A percentile compares a stretch with the other conserved stretches of the same genome.
Evolutionary conservation across 2,329 filamentous ascomycete genomes (phyloP).

Genomic region (Colletotrichum sp.): DNA sequence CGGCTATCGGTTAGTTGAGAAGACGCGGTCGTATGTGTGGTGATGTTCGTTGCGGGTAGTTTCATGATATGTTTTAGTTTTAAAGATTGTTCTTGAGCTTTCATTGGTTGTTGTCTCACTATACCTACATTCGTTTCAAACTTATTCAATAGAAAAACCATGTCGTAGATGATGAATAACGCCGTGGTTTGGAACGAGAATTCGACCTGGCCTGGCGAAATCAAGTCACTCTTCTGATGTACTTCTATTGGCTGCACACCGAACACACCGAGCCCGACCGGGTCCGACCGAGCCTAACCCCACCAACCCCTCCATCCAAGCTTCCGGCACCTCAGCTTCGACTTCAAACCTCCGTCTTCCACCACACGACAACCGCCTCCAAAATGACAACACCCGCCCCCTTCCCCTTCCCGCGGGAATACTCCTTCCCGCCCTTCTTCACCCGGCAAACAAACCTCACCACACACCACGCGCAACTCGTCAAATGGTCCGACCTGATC

Average conservation of each 20-base stretch:
- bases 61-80: too few species aligned
- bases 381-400: conserved; percentile 20
- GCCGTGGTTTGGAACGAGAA: too few species aligned
- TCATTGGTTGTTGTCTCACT: too few species aligned
- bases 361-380: background rate
- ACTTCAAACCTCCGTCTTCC: background rate
- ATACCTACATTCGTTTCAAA: too few species aligned
- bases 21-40: rapidly evolving
- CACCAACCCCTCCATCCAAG: background rate
- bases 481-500: conserved; percentile 86
- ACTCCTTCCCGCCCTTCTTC: conserved; percentile 86
- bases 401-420: conserved; percentile 67
- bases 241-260: background rate
- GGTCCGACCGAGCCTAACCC: background rate
- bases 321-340: background rate
- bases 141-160: too few species aligned
- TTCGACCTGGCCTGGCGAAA: too few species aligned
- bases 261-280: background rate
- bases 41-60: too few species aligned
- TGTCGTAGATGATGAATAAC: too few species aligned
- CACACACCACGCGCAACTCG: conserved; percentile 76
- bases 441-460: conserved; percentile 77
- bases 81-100: too few species aligned
- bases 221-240: too few species aligned
- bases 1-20: rapidly evolving